Conservation (phyloP, 176 grass and related monocot species). For the Lolium rigidum region DNA sequence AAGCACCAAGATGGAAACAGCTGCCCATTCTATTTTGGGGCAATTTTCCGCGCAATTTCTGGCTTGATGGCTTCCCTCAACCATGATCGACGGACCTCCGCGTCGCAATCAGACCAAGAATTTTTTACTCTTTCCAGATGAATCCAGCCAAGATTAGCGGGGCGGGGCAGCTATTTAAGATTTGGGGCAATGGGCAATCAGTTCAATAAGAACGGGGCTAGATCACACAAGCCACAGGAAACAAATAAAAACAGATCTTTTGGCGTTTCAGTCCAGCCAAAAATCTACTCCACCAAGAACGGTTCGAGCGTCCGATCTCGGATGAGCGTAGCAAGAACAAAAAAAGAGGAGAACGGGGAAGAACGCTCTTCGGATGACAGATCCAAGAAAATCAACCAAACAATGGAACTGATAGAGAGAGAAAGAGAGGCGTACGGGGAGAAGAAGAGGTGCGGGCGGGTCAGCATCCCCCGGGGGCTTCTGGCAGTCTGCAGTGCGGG, state of each 20-base stretch:
- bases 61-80: neutral
- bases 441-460: constrained; percentile 2
- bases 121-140: neutral
- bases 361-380: neutral
- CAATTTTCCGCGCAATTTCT: neutral
- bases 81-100: neutral
- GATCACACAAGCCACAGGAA: neutral
- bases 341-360: neutral
- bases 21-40: neutral
- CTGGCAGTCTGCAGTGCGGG: no score
- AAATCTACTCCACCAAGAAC: neutral
- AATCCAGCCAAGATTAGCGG: neutral
- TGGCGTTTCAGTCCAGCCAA: neutral
- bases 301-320: neutral
- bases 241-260: neutral
- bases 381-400: constrained; percentile 7
- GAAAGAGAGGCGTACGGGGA: constrained; percentile 21
- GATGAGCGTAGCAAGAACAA: neutral
- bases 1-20: neutral
- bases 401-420: neutral
- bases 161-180: neutral
- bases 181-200: neutral
- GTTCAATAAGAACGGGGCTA: neutral
- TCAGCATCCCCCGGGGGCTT: constrained; percentile 21
- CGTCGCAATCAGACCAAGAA: neutral